Conservation (phyloP, 2,329 filamentous ascomycete genomes). For the Cercospora nicotianae region DNA sequence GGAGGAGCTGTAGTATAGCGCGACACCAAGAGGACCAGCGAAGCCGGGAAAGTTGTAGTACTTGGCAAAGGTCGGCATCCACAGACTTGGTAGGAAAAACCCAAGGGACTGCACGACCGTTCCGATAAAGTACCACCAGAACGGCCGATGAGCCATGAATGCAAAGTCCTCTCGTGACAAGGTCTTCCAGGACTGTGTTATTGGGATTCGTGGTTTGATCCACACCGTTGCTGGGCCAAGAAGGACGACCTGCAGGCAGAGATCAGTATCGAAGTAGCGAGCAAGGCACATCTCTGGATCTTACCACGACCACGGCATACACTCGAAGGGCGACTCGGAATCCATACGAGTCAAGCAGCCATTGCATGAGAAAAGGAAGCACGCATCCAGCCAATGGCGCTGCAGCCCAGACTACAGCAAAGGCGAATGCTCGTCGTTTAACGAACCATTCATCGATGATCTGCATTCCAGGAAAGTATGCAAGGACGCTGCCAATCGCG, state of each 20-base stretch:
- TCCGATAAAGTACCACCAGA: not conserved
- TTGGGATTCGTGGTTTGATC: not conserved
- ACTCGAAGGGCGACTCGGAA: not conserved
- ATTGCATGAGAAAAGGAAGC: constrained; percentile 47
- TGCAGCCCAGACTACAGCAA: constrained; percentile 50
- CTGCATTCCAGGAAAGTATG: constrained; percentile 53
- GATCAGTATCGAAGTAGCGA: constrained; percentile 46
- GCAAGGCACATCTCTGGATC: constrained; percentile 14
- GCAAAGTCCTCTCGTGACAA: not conserved
- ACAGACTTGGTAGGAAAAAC: constrained; percentile 47
- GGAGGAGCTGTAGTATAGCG: constrained; percentile 42
- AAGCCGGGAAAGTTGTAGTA: constrained; percentile 40
- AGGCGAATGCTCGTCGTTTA: constrained; percentile 53
- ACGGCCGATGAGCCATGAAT: not conserved
- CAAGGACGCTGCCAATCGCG: constrained; percentile 49
- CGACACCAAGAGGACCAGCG: constrained; percentile 41
- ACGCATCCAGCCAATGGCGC: constrained; percentile 49
- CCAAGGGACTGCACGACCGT: constrained; percentile 46
- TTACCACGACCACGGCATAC: not conserved
- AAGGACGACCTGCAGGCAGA: constrained; percentile 46
- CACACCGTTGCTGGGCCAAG: constrained; percentile 23
- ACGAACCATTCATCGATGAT: constrained; percentile 58
- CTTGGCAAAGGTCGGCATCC: constrained; percentile 44
- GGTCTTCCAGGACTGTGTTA: not conserved
- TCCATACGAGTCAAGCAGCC: constrained; percentile 41